Evolutionary conservation across 164 flowering plant genomes (phyloP), one percentile per base, ranked within the genome.

Genomic region (Taxillus chinensis): DNA sequence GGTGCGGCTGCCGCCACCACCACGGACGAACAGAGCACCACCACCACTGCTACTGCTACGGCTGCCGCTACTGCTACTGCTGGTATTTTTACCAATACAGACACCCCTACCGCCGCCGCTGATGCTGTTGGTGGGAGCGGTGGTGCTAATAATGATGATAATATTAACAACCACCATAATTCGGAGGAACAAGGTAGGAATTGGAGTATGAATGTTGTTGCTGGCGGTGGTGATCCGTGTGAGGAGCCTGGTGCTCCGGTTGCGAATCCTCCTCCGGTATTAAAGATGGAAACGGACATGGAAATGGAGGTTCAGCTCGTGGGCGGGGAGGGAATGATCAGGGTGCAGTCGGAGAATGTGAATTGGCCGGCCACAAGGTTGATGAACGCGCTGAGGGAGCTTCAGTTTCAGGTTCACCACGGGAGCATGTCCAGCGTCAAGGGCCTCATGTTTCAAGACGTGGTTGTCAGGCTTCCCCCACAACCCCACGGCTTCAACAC

Each of bases 401-500:
- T 90, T 12, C 84, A 76, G 42, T 57, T 85, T 14, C 68, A 75
- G 27, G 78, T 90, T 10, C 83, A 78, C 57, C 97, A 84, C 57
- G 92, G 89, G 0, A 88, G 86, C 55, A 59, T 85, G 62, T 83
- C 95, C 0, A 55, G 73, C 17, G 80, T 86, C 2, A 79, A 80
- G 11, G 85, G 79, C 17, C 46, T 86, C 62, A 77, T 86, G 87
- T 71, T 90, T 57, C 95, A 86, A 42, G 92, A 90, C 68, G 69
- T 87, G 14, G 85, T 90, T 37, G 79, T 84, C 41, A 68, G 65
- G 64, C 67, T 82, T 60, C 85, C 89, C 3, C 27, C 27, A 27
- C 27, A 27, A 27, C 27, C 27, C 27, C 72, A 74, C 2, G 83
- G 77, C 1, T 6, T 74, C 2, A 65, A 65, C 41, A 70, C 45